These are phyloP conservation scores for Arthrobotrys iridis DNA, from an alignment of 2,329 filamentous ascomycete genomes.

Conservation along the genomic window DNA sequence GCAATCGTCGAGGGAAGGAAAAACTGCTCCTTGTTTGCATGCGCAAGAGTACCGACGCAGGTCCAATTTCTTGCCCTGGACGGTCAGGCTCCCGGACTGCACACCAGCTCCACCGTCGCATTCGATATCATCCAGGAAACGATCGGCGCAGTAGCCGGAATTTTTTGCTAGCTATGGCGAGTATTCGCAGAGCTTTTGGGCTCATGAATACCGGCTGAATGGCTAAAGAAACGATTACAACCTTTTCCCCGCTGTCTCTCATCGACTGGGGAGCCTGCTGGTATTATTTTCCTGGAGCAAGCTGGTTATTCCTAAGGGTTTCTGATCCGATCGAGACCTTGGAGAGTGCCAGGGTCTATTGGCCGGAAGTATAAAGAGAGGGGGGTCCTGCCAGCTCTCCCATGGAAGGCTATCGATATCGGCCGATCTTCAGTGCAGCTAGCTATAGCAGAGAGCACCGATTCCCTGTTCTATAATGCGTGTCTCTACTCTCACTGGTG, in stretches of 20 bases:
- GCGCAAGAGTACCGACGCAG: constrained; percentile 38
- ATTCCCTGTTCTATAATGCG: constrained; percentile 47
- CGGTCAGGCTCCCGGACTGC: not conserved
- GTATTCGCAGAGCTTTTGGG: constrained; percentile 9
- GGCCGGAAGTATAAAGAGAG: constrained; percentile 35
- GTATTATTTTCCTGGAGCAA: constrained; percentile 10
- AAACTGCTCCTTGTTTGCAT: constrained; percentile 24
- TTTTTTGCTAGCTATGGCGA: not conserved
- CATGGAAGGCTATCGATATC: constrained; percentile 29
- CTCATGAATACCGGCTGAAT: constrained; percentile 45
- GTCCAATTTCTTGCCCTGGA: constrained; percentile 19
- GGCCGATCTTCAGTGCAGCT: constrained; percentile 42
- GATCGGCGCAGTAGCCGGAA: constrained; percentile 27
- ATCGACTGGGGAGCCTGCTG: constrained; percentile 9
- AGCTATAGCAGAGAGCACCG: constrained; percentile 22
- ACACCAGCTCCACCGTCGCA: constrained; percentile 7
- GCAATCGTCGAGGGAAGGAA: constrained; percentile 3
- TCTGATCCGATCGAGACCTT: constrained; percentile 8
- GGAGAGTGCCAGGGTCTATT: constrained; percentile 11
- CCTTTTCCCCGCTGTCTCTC: constrained; percentile 19
- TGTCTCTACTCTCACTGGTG: constrained; percentile 45
- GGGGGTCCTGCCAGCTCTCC: constrained; percentile 29
- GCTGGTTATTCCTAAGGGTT: not conserved
- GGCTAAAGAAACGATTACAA: constrained; percentile 30
- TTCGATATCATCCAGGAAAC: constrained; percentile 25